Conservation (phyloP, 805 yeast genomes). For the Yarrowia alimentaria region DNA sequence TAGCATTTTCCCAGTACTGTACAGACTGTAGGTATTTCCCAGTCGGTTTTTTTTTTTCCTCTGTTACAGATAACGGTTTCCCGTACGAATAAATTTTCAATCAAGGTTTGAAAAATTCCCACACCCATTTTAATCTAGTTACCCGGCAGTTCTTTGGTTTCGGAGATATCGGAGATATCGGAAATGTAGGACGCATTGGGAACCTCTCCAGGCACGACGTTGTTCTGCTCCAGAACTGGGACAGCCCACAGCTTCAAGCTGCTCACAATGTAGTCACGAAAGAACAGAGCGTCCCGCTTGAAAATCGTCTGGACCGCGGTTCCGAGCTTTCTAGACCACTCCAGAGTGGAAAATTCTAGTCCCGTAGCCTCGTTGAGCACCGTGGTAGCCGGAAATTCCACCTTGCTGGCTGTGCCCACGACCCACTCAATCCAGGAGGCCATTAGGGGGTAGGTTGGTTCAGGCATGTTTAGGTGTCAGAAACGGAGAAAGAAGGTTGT, state of each 20-base stretch:
- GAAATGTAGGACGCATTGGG: too few relatives aligned
- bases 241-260: slow-evolving; percentile 4
- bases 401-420: slow-evolving; percentile 10
- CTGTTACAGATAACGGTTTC: too few relatives aligned
- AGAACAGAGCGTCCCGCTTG: neutral
- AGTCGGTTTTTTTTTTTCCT: too few relatives aligned
- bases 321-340: slow-evolving; percentile 9
- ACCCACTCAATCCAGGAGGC: slow-evolving; percentile 24
- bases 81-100: slow-evolving; percentile 22
- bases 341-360: slow-evolving; percentile 6
- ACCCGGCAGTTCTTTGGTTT: slow-evolving; percentile 18
- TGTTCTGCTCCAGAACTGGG: too few relatives aligned
- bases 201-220: too few relatives aligned
- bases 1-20: neutral
- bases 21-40: too few relatives aligned
- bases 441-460: slow-evolving; percentile 18
- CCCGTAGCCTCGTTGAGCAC: slow-evolving; percentile 24
- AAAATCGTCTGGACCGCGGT: neutral
- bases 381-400: slow-evolving; percentile 8
- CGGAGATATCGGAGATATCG: slow-evolving; percentile 21
- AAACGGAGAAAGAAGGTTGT: neutral
- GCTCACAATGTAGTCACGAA: slow-evolving; percentile 1
- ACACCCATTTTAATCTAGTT: neutral
- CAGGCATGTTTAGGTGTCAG: neutral
- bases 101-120: neutral